Evolutionary conservation across 2,329 filamentous ascomycete species (phyloP).

Genomic region (Thielaviopsis ethacetica): DNA sequence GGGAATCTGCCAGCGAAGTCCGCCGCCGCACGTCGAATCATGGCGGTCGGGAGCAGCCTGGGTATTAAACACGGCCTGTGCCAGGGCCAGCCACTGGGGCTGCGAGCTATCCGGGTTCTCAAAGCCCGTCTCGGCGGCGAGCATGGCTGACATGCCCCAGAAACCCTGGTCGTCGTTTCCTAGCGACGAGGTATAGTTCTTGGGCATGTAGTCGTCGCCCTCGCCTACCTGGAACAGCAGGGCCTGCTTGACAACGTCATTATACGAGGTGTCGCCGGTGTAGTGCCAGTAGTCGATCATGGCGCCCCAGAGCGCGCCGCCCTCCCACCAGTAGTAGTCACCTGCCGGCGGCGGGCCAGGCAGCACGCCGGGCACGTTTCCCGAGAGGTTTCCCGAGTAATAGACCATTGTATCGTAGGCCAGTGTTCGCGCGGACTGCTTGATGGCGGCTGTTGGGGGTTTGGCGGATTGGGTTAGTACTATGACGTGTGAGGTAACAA

Average conservation of each 20-base stretch:
- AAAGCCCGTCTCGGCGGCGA: slow-evolving; percentile 48
- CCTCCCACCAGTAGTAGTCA: slow-evolving; percentile 62
- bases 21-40: slow-evolving; percentile 46
- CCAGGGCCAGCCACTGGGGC: slow-evolving; percentile 47
- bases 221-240: slow-evolving; percentile 43
- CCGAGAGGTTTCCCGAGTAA: slow-evolving; percentile 34
- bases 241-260: slow-evolving; percentile 37
- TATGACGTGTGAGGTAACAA: neutral
- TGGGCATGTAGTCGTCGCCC: slow-evolving; percentile 41
- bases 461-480: neutral
- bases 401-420: slow-evolving; percentile 34
- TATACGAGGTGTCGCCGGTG: slow-evolving; percentile 48
- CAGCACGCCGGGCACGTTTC: slow-evolving; percentile 38
- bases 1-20: slow-evolving; percentile 64
- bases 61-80: slow-evolving; percentile 53
- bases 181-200: slow-evolving; percentile 39
- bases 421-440: slow-evolving; percentile 27
- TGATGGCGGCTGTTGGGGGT: slow-evolving; percentile 26
- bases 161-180: slow-evolving; percentile 59
- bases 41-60: slow-evolving; percentile 46
- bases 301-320: slow-evolving; percentile 50
- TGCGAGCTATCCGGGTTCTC: slow-evolving; percentile 37
- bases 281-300: slow-evolving; percentile 55
- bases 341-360: slow-evolving; percentile 37
- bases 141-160: slow-evolving; percentile 53